These are phyloP conservation scores for Wickerhamomyces chambardii DNA, from an alignment of 805 yeast species.

Conservation along the genomic window DNA sequence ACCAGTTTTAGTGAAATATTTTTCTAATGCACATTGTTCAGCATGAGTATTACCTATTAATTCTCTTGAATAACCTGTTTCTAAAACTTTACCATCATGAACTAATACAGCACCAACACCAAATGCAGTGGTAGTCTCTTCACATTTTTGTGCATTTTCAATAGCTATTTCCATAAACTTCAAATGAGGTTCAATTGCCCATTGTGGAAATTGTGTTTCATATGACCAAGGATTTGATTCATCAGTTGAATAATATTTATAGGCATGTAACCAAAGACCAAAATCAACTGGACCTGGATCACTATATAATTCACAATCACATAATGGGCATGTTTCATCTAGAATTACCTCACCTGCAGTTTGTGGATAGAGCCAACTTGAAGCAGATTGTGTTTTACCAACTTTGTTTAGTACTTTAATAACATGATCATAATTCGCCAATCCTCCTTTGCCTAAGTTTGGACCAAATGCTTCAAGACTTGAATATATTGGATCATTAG, in stretches of 20 bases:
- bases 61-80: constrained; percentile 86
- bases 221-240: constrained; percentile 42
- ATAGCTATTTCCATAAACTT: constrained; percentile 70
- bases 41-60: constrained; percentile 95
- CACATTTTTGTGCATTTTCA: constrained; percentile 71
- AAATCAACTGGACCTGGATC: constrained; percentile 89
- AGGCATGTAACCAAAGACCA: constrained; percentile 88
- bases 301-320: constrained; percentile 64
- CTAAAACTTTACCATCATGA: constrained; percentile 49
- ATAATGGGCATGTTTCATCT: constrained; percentile 51
- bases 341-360: constrained; percentile 59
- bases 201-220: constrained; percentile 11
- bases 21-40: constrained; percentile 87
- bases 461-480: constrained; percentile 77
- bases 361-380: constrained; percentile 56
- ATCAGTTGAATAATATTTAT: constrained; percentile 53
- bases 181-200: constrained; percentile 48
- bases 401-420: constrained; percentile 42
- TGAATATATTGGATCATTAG: constrained; percentile 74
- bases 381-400: constrained; percentile 64
- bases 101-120: constrained; percentile 91
- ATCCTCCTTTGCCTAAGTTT: constrained; percentile 52
- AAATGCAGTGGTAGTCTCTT: constrained; percentile 76
- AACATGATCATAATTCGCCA: constrained; percentile 39
- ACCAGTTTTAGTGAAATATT: constrained; percentile 38